phyloP scores from a whole-genome alignment of 176 grass and related monocot species.

The Cenchrus fungigraminus region DNA sequence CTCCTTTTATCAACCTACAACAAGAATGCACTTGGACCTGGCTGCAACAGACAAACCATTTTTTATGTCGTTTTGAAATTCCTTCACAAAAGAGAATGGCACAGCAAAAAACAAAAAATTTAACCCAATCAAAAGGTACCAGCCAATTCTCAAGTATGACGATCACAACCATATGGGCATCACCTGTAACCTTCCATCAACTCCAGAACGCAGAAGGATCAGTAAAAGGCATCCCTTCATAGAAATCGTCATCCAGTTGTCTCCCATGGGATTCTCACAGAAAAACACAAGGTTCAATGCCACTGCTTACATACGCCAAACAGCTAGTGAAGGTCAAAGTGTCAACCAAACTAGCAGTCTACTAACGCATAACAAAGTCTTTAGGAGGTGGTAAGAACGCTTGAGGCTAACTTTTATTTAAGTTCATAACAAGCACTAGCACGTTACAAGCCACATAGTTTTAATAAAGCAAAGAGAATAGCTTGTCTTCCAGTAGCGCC shows the following conservation, averaged over 20 bases:
- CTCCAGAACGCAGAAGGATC: not conserved
- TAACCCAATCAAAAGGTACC: not conserved
- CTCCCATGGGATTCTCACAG: not conserved
- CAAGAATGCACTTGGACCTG: not conserved
- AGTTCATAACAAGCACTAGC: slow-evolving; percentile 24
- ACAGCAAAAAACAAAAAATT: not conserved
- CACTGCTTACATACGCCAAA: not conserved
- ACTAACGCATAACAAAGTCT: not conserved
- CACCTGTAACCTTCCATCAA: not conserved
- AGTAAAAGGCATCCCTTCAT: not conserved
- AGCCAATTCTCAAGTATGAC: not conserved
- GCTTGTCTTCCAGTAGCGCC: slow-evolving; percentile 22
- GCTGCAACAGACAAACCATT: not conserved
- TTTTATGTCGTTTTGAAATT: not conserved
- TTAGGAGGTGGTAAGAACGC: slow-evolving; percentile 10
- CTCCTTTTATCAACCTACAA: not conserved
- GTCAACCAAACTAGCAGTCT: not conserved
- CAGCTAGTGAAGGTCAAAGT: slow-evolving; percentile 13
- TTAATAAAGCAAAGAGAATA: slow-evolving; percentile 39
- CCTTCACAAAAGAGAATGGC: not conserved
- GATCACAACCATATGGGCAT: not conserved
- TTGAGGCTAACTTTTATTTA: slow-evolving; percentile 47
- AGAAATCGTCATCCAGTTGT: not conserved
- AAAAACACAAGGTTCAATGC: not conserved
- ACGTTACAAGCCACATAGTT: slow-evolving; percentile 44